Evolutionary conservation across 163 green algal genomes (phyloP).

Genomic region (Prototheca cutis): DNA sequence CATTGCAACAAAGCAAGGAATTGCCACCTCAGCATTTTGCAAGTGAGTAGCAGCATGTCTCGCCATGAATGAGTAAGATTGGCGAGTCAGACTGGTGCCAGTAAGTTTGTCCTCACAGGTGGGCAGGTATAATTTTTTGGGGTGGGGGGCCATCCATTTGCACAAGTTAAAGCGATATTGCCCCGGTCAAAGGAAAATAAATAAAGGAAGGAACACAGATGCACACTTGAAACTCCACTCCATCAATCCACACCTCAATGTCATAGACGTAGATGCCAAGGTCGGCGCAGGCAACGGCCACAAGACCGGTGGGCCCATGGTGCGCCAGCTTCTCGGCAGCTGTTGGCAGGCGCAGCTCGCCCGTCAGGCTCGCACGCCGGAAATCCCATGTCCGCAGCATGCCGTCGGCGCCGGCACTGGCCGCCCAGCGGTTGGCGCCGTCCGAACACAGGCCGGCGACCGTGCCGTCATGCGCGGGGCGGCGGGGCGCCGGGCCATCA

Average conservation of each 20-base stretch:
- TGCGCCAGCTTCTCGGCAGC: slow-evolving; percentile 42
- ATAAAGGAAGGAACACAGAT: too few relatives aligned
- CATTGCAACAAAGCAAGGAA: too few relatives aligned
- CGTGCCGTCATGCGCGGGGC: slow-evolving; percentile 54
- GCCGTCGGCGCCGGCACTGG: slow-evolving; percentile 58
- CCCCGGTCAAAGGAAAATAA: too few relatives aligned
- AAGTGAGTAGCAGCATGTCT: not conserved
- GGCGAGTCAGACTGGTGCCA: slow-evolving; percentile 10
- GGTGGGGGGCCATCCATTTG: not conserved
- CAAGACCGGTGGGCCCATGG: slow-evolving; percentile 59
- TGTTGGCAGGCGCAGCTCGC: slow-evolving; percentile 32
- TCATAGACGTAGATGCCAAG: slow-evolving; percentile 62
- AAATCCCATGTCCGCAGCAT: slow-evolving; percentile 75
- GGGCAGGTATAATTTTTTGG: not conserved
- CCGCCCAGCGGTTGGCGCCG: slow-evolving; percentile 58
- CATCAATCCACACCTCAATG: slow-evolving; percentile 47
- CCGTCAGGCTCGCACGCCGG: slow-evolving; percentile 32
- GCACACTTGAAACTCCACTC: too few relatives aligned
- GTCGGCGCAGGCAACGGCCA: slow-evolving; percentile 65
- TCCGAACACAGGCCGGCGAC: slow-evolving; percentile 64
- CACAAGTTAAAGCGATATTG: too few relatives aligned
- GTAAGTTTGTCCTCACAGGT: slow-evolving; percentile 10
- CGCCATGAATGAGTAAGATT: slow-evolving; percentile 13
- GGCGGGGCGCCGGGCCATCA: not conserved
- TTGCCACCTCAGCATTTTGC: not conserved